These are phyloP conservation scores for Tolypocladium inflatum DNA, from an alignment of 2,329 filamentous ascomycete species.

Conservation along the genomic window DNA sequence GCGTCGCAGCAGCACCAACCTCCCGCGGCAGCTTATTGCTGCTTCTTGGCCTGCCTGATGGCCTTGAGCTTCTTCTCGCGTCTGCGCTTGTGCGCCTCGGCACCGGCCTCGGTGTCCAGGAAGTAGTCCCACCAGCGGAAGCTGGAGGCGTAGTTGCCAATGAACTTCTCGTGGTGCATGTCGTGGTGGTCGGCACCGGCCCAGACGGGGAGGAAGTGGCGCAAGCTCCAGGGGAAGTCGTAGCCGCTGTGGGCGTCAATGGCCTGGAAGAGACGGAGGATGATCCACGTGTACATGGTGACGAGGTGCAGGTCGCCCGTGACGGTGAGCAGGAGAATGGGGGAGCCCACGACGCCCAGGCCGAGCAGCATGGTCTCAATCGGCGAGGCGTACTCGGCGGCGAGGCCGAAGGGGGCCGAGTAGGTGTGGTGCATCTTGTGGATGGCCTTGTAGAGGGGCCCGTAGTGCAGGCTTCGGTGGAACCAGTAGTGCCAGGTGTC, in stretches of 20 bases:
- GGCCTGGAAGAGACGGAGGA: slow-evolving; percentile 87
- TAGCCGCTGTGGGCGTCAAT: slow-evolving; percentile 97
- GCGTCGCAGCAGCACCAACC: neutral
- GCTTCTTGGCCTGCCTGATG: slow-evolving; percentile 53
- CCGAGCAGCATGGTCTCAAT: slow-evolving; percentile 95
- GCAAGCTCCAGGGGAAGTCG: slow-evolving; percentile 95
- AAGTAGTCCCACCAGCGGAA: slow-evolving; percentile 99
- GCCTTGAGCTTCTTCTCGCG: slow-evolving; percentile 65
- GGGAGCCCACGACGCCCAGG: slow-evolving; percentile 71
- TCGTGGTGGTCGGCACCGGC: slow-evolving; percentile 96
- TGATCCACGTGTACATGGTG: slow-evolving; percentile 98
- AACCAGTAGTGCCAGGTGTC: slow-evolving; percentile 98
- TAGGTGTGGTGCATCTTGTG: slow-evolving; percentile 99
- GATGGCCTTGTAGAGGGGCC: slow-evolving; percentile 88
- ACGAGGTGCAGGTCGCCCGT: slow-evolving; percentile 86
- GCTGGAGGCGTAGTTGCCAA: slow-evolving; percentile 95
- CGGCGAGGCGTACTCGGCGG: slow-evolving; percentile 94
- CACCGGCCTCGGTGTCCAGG: slow-evolving; percentile 86
- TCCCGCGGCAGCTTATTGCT: slow-evolving; percentile 38
- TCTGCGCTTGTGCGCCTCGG: slow-evolving; percentile 76
- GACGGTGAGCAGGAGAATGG: slow-evolving; percentile 73
- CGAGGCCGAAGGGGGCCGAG: slow-evolving; percentile 91
- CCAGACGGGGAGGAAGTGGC: slow-evolving; percentile 96
- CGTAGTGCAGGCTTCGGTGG: slow-evolving; percentile 88
- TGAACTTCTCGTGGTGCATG: slow-evolving; percentile 94